phyloP scores from a whole-genome alignment of 805 yeast species.

The Candida maltosa region DNA sequence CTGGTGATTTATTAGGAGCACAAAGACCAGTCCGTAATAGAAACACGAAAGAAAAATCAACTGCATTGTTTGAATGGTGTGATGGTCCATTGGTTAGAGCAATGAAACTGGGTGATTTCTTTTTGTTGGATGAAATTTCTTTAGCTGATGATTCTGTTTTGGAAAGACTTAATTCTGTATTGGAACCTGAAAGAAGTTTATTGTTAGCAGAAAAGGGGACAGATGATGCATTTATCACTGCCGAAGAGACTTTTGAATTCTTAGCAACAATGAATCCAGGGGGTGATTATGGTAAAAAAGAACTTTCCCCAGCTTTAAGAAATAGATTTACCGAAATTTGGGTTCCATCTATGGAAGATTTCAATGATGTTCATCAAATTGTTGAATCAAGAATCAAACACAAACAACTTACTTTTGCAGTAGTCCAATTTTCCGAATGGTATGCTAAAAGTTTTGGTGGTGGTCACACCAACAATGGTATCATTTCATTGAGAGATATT shows the following conservation, averaged over 20 bases:
- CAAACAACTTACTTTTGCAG: slow-evolving; percentile 39
- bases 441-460: slow-evolving; percentile 71
- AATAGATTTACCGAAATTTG: slow-evolving; percentile 97
- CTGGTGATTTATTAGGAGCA: slow-evolving; percentile 94
- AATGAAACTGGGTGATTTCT: slow-evolving; percentile 71
- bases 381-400: slow-evolving; percentile 52
- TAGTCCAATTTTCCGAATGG: slow-evolving; percentile 80
- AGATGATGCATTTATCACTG: slow-evolving; percentile 64
- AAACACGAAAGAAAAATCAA: slow-evolving; percentile 35
- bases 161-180: slow-evolving; percentile 88
- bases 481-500: slow-evolving; percentile 87
- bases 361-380: slow-evolving; percentile 76
- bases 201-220: slow-evolving; percentile 89
- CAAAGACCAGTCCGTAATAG: slow-evolving; percentile 92
- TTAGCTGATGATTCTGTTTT: slow-evolving; percentile 96
- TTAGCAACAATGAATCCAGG: slow-evolving; percentile 99
- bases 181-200: slow-evolving; percentile 88
- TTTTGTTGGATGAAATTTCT: slow-evolving; percentile 91
- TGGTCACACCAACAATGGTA: slow-evolving; percentile 61
- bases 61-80: slow-evolving; percentile 83
- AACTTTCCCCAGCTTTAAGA: slow-evolving; percentile 92
- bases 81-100: slow-evolving; percentile 92
- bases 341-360: slow-evolving; percentile 97
- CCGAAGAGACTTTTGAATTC: slow-evolving; percentile 72
- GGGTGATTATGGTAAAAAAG: slow-evolving; percentile 98